Evolutionary conservation across 2,329 filamentous ascomycete species (phyloP).

Genomic region (Ophiostoma pallidulum): DNA sequence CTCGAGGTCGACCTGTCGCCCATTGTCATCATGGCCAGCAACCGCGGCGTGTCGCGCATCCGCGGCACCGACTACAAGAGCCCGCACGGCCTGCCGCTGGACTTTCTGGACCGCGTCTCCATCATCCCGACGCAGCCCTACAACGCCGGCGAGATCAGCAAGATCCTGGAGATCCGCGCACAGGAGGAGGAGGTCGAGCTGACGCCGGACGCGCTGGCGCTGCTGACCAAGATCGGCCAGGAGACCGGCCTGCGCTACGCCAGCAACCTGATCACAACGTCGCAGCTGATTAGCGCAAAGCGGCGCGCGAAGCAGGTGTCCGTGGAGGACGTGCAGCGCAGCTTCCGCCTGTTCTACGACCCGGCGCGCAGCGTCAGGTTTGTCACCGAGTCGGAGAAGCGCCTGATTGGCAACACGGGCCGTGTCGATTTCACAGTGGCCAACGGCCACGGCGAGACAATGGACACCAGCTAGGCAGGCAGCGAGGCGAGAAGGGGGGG

Average conservation of each 20-base stretch:
- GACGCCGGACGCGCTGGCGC: conserved; percentile 76
- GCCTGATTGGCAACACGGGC: conserved; percentile 82
- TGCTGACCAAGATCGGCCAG: conserved; percentile 90
- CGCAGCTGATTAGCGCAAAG: conserved; percentile 79
- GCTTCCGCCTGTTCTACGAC: conserved; percentile 92
- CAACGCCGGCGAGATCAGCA: conserved; percentile 70
- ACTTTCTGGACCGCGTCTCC: conserved; percentile 91
- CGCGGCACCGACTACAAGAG: conserved; percentile 88
- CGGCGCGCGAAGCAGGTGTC: conserved; percentile 74
- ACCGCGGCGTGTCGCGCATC: conserved; percentile 83
- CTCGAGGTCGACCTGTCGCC: conserved; percentile 90
- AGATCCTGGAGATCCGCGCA: conserved; percentile 86
- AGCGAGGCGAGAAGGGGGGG: too few relatives aligned
- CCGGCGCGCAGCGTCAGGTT: conserved; percentile 81
- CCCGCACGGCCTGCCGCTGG: conserved; percentile 86
- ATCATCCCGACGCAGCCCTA: conserved; percentile 94
- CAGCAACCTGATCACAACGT: conserved; percentile 96
- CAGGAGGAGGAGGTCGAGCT: conserved; percentile 94
- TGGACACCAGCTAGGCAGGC: conserved; percentile 22
- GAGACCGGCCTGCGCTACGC: conserved; percentile 90
- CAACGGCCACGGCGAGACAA: conserved; percentile 40
- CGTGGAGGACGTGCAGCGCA: conserved; percentile 83
- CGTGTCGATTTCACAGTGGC: conserved; percentile 57
- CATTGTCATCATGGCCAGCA: conserved; percentile 98
- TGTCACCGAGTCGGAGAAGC: conserved; percentile 80